Evolutionary conservation across 1,139 yeast species (phyloP).

Genomic region (Citeromyces siamensis): DNA sequence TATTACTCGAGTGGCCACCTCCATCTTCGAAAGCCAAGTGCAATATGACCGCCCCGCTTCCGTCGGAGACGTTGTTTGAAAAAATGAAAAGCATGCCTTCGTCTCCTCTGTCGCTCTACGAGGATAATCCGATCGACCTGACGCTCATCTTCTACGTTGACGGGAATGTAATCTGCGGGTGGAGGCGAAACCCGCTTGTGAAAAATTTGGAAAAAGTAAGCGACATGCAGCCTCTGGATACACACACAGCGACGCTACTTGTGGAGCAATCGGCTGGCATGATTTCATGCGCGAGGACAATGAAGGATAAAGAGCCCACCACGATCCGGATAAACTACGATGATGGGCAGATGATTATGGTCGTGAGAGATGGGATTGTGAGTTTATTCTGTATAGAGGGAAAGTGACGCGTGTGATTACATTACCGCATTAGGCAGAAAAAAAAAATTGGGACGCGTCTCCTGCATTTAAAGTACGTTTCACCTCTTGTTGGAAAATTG

Average conservation of each 20-base stretch:
- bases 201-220: not conserved
- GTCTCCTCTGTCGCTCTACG: not conserved
- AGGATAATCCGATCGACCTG: not conserved
- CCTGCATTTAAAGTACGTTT: not conserved
- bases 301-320: not conserved
- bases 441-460: conserved; percentile 3
- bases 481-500: not conserved
- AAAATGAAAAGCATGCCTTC: not conserved
- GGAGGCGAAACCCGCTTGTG: not conserved
- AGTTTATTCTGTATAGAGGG: not conserved
- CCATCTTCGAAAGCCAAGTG: too few relatives aligned
- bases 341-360: not conserved
- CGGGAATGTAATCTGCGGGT: not conserved
- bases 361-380: not conserved
- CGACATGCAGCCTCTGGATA: not conserved
- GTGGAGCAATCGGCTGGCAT: not conserved
- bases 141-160: not conserved
- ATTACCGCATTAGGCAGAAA: not conserved
- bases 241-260: not conserved
- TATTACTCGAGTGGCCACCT: too few relatives aligned
- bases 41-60: conserved; percentile 1
- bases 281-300: not conserved
- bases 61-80: not conserved
- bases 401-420: conserved; percentile 1
- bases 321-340: not conserved